A percentile compares a stretch with the other conserved stretches of the same genome.
Evolutionary conservation across 1,284 basidiomycete genomes (phyloP).

Genomic region (Amylostereum chailletii): DNA sequence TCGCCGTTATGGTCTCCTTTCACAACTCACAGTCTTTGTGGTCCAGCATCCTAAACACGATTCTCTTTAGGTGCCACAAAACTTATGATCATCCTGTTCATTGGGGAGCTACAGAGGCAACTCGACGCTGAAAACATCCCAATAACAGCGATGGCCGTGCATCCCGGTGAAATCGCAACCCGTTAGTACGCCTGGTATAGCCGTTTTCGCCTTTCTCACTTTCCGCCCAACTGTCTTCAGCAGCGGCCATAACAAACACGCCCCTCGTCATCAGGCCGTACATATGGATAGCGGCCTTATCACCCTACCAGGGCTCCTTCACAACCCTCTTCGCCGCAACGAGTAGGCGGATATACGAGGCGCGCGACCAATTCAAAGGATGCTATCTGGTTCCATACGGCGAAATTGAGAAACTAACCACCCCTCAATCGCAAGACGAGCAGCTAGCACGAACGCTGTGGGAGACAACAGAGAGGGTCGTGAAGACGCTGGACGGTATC

Average conservation of each 20-base stretch:
- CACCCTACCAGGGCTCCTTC: background rate
- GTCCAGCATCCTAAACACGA: background rate
- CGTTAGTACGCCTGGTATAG: background rate
- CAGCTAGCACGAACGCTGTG: background rate
- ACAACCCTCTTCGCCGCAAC: background rate
- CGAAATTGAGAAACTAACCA: background rate
- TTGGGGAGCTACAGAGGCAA: slow-evolving; percentile 20
- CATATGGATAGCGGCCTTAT: background rate
- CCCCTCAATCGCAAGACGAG: background rate
- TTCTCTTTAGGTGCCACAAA: slow-evolving; percentile 22
- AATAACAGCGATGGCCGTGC: slow-evolving; percentile 19
- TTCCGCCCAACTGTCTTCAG: no score
- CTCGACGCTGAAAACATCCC: slow-evolving; percentile 18
- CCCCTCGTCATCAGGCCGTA: background rate
- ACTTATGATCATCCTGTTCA: slow-evolving; percentile 21
- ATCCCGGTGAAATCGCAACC: background rate
- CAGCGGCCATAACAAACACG: background rate
- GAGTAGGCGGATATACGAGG: background rate
- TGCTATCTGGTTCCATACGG: background rate
- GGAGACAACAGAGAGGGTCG: background rate
- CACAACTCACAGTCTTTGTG: slow-evolving; percentile 7
- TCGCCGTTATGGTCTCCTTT: slow-evolving; percentile 28
- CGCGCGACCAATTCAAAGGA: background rate
- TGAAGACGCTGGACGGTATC: background rate
- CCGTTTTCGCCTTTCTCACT: no score